Evolutionary conservation across 805 yeast genomes (phyloP).

Genomic region (Monosporozyma yasuniensis): DNA sequence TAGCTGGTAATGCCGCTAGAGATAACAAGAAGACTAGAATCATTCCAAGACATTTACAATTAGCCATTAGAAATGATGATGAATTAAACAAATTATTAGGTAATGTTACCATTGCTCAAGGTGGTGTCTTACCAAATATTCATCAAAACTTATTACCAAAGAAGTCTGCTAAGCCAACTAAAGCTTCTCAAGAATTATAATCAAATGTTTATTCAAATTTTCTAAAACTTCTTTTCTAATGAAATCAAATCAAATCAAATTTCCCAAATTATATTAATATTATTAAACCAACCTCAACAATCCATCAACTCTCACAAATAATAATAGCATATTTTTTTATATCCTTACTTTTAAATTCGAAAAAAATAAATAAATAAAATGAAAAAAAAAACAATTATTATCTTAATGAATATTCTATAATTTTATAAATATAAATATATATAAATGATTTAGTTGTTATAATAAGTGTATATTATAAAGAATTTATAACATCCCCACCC

Average conservation of each 20-base stretch:
- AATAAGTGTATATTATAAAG: conserved; percentile 1
- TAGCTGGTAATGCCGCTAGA: conserved; percentile 98
- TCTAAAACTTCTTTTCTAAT: not conserved
- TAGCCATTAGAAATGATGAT: conserved; percentile 98
- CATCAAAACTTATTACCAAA: conserved; percentile 86
- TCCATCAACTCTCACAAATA: not conserved
- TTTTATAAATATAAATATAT: not conserved
- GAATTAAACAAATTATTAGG: conserved; percentile 90
- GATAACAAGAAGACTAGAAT: conserved; percentile 99
- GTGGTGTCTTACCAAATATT: conserved; percentile 98
- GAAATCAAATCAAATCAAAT: too few species aligned
- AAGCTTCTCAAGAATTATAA: conserved; percentile 62
- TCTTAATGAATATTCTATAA: not conserved
- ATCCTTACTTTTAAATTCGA: not conserved
- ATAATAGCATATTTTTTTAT: not conserved
- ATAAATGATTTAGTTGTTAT: not conserved
- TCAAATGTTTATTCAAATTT: not conserved
- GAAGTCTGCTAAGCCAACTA: conserved; percentile 52
- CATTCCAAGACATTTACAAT: conserved; percentile 96
- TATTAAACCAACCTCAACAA: not conserved
- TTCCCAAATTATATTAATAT: not conserved
- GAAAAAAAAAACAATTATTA: not conserved
- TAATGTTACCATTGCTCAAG: conserved; percentile 95
- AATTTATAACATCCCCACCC: too few species aligned
- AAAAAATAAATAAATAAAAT: too few species aligned